Evolutionary conservation across 2,329 filamentous ascomycete species (phyloP).

Genomic region (Cladorrhinum sp.): DNA sequence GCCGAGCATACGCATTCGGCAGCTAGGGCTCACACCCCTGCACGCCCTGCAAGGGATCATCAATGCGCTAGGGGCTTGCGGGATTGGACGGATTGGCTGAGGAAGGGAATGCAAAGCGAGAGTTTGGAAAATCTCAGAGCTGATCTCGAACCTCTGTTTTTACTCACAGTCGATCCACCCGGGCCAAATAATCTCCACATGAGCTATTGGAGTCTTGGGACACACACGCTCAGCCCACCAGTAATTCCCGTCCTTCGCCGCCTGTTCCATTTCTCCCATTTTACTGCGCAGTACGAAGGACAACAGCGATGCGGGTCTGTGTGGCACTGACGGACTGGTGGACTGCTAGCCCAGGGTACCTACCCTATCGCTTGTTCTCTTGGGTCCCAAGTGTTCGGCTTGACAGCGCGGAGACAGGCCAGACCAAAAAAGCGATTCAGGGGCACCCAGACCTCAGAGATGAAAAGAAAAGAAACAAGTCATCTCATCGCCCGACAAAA

Average conservation of each 20-base stretch:
- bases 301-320: neutral
- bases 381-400: too few species aligned
- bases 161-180: neutral
- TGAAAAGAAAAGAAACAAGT: neutral
- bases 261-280: neutral
- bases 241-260: neutral
- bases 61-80: neutral
- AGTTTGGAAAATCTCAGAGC: neutral
- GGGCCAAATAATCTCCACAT: neutral
- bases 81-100: neutral
- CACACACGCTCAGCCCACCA: neutral
- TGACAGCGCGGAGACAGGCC: too few species aligned
- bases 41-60: too few species aligned
- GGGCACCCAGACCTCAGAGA: neutral
- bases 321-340: neutral
- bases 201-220: neutral
- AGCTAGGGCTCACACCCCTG: neutral
- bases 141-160: neutral
- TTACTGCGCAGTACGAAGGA: too few species aligned
- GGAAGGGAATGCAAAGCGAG: neutral
- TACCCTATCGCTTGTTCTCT: neutral
- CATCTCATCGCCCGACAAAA: neutral
- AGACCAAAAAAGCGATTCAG: neutral
- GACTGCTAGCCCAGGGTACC: too few species aligned
- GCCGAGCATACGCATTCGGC: neutral